Evolutionary conservation across 768 basidiomycete genomes (phyloP), one percentile per base, ranked within the genome.

Genomic region (Boletus coccyginus): DNA sequence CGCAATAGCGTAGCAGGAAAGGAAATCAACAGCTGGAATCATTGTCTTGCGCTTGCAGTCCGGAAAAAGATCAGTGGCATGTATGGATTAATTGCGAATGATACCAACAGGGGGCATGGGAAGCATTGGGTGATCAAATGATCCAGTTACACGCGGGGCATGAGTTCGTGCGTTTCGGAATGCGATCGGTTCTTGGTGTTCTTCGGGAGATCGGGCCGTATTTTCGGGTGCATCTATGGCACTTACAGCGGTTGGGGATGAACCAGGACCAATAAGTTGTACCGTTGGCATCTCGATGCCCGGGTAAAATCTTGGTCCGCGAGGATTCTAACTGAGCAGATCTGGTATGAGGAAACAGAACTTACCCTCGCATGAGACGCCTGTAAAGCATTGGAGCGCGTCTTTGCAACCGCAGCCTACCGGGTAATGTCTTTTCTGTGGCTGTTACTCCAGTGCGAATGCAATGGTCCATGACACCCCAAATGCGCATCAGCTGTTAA

Each of bases 1-100:
- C 17, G 92, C 92, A 52, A 94, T 95, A 3, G 94, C 95, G 71
- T 97, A 98, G 58, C 92, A 92, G 2, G 89, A 90, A 57, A 98
- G 75, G 66, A 94, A 95, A 66, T 98, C 94, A 73, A 98, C 85
- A 1, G 92, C 94, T 0, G 94, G 94, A 49, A 97, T 94, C 62
- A 88, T 86, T 10, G 91, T 91, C 70, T 82, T 89, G 58, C 89
- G 82, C 90, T 93, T 56, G 7, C 40, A 49, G 39, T 19, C 41
- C 51, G 16, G 41, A 31, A 33, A 45, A 12, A 24, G 21, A 54
- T 63, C 3, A 61, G 38, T 32, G 31, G 32, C 13, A 41, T 31
- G 19, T 29, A 57, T 9, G 43, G 6, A 32, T 35, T 9, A 17
- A 58, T 31, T 40, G 32, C 46, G 38, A 56, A 46, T 44, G 29